Conservation (phyloP, 2,329 filamentous ascomycete genomes). For the Hypoxylon sp. region DNA sequence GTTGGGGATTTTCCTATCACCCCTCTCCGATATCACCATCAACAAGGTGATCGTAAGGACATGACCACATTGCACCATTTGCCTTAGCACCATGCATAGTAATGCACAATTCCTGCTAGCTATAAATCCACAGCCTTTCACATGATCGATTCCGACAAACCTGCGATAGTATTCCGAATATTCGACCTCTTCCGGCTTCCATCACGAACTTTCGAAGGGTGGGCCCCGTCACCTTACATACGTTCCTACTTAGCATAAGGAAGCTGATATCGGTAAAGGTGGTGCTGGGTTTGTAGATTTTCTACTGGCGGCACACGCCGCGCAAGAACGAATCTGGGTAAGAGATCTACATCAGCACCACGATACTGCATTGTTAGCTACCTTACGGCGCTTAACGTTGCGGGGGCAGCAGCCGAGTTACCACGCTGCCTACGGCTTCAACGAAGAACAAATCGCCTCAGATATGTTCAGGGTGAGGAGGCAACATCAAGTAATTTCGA, state of each 20-base stretch:
- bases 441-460: constrained; percentile 7
- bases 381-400: constrained; percentile 26
- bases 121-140: constrained; percentile 14
- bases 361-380: constrained; percentile 24
- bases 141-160: constrained; percentile 19
- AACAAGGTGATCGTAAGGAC: constrained; percentile 29
- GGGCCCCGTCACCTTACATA: constrained; percentile 19
- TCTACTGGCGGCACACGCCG: constrained; percentile 17
- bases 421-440: constrained; percentile 15
- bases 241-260: constrained; percentile 5
- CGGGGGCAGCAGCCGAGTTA: constrained; percentile 27
- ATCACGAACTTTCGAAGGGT: constrained; percentile 18
- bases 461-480: constrained; percentile 10
- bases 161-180: constrained; percentile 4
- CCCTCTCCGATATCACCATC: constrained; percentile 23
- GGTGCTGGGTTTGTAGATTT: constrained; percentile 25
- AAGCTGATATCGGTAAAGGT: constrained; percentile 20
- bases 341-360: constrained; percentile 37
- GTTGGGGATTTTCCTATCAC: constrained; percentile 30
- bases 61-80: constrained; percentile 19
- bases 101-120: constrained; percentile 25
- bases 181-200: constrained; percentile 11
- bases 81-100: constrained; percentile 35
- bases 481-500: neutral
- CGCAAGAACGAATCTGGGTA: constrained; percentile 25